These are phyloP conservation scores for Orbilia quercus DNA, from an alignment of 2,329 filamentous ascomycete species.

Conservation along the genomic window DNA sequence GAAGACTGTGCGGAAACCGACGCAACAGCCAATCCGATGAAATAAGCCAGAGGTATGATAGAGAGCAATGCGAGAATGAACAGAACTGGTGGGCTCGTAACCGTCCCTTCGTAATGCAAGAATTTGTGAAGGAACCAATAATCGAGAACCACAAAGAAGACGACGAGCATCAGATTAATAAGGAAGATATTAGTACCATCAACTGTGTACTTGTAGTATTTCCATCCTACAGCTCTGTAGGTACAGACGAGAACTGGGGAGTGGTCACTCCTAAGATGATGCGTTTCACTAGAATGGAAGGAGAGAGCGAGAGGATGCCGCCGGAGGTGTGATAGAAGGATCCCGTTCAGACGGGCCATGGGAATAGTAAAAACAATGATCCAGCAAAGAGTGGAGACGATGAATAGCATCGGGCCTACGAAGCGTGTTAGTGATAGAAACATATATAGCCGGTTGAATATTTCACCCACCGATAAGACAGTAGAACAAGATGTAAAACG, in stretches of 20 bases:
- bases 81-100: conserved; percentile 86
- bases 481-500: conserved; percentile 98
- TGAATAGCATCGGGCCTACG: conserved; percentile 78
- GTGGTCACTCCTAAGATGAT: conserved; percentile 71
- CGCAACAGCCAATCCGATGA: conserved; percentile 97
- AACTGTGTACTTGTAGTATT: conserved; percentile 99
- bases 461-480: conserved; percentile 72
- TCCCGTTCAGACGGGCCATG: conserved; percentile 93
- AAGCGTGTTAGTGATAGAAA: conserved; percentile 27
- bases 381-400: conserved; percentile 92
- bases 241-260: conserved; percentile 92
- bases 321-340: conserved; percentile 89
- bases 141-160: conserved; percentile 94
- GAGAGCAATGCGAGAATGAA: conserved; percentile 87
- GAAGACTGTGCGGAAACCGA: conserved; percentile 98
- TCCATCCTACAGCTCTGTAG: conserved; percentile 90
- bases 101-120: conserved; percentile 66
- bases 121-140: conserved; percentile 75
- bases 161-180: conserved; percentile 93
- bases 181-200: conserved; percentile 99
- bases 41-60: conserved; percentile 96
- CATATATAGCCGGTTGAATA: neutral
- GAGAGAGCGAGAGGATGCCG: conserved; percentile 91
- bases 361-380: conserved; percentile 97
- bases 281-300: conserved; percentile 86